phyloP scores from a whole-genome alignment of 768 basidiomycete species.

The Trametes coccinea region DNA sequence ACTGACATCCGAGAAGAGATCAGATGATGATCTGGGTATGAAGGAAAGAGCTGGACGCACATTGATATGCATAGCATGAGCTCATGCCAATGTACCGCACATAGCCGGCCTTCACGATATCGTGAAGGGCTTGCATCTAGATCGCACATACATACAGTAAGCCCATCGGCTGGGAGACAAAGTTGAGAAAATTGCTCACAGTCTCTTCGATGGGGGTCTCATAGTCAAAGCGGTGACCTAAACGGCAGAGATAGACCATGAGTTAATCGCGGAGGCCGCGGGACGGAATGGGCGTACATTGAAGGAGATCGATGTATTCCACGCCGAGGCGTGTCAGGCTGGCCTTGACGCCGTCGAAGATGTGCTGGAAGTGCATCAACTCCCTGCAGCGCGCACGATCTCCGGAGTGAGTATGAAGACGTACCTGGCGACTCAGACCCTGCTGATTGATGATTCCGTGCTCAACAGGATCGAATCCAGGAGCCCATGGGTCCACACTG shows the following conservation, averaged over 20 bases:
- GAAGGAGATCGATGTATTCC: slow-evolving; percentile 61
- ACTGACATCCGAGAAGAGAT: slow-evolving; percentile 24
- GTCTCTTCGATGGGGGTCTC: slow-evolving; percentile 45
- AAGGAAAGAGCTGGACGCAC: slow-evolving; percentile 14
- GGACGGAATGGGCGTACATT: slow-evolving; percentile 33
- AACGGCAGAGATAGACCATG: not conserved
- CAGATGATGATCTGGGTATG: not conserved
- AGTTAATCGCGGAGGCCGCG: too few relatives aligned
- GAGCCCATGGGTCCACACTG: too few relatives aligned
- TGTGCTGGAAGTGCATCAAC: slow-evolving; percentile 1
- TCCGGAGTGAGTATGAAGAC: not conserved
- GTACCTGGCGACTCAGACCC: slow-evolving; percentile 43
- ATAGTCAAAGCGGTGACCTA: slow-evolving; percentile 36
- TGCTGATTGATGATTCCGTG: slow-evolving; percentile 36
- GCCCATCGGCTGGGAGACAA: too few relatives aligned
- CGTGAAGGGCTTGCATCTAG: slow-evolving; percentile 48
- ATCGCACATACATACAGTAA: too few relatives aligned
- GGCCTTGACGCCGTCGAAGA: slow-evolving; percentile 17
- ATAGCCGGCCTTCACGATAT: slow-evolving; percentile 46
- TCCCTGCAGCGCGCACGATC: too few relatives aligned
- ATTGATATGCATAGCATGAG: slow-evolving; percentile 40
- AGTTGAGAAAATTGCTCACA: slow-evolving; percentile 14
- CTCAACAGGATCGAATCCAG: too few relatives aligned
- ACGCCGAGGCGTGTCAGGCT: slow-evolving; percentile 42
- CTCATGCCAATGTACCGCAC: slow-evolving; percentile 45